phyloP scores from a whole-genome alignment of 2,329 filamentous ascomycete genomes.

The Simplicillium aogashimaense region DNA sequence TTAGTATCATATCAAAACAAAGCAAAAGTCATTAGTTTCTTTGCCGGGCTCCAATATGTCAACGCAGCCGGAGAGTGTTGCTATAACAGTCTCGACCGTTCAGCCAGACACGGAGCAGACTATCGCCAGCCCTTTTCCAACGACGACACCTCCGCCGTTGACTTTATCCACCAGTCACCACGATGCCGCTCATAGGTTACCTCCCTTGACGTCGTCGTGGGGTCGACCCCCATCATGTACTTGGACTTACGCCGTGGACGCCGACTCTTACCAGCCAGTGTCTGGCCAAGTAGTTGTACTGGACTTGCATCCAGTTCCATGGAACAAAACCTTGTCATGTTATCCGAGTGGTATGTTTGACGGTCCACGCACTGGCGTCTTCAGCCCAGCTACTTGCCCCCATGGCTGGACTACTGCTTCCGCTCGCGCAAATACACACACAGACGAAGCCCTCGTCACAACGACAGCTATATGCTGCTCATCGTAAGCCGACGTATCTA shows the following conservation, averaged over 20 bases:
- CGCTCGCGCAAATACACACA: constrained; percentile 14
- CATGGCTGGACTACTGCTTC: constrained; percentile 28
- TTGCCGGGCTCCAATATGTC: no score
- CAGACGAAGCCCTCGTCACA: constrained; percentile 17
- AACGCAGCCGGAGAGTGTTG: no score
- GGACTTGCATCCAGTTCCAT: constrained; percentile 24
- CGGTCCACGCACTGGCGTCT: constrained; percentile 24
- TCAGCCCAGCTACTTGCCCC: constrained; percentile 28
- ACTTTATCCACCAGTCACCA: constrained; percentile 3
- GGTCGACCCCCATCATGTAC: constrained; percentile 23
- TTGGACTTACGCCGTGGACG: constrained; percentile 25
- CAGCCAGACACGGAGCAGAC: no score
- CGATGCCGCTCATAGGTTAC: constrained; percentile 13
- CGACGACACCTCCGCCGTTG: no score
- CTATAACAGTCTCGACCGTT: no score
- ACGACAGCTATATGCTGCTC: constrained; percentile 30
- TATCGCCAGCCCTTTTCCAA: no score
- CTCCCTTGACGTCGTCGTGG: constrained; percentile 28
- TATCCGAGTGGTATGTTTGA: constrained; percentile 30
- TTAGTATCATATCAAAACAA: no score
- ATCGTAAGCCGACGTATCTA: constrained; percentile 20
- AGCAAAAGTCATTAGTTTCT: no score
- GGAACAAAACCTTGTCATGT: constrained; percentile 26
- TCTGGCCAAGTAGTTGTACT: constrained; percentile 23
- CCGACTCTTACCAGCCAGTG: constrained; percentile 5